phyloP scores from a whole-genome alignment of 805 yeast genomes.

The Saturnispora ahearnii region DNA sequence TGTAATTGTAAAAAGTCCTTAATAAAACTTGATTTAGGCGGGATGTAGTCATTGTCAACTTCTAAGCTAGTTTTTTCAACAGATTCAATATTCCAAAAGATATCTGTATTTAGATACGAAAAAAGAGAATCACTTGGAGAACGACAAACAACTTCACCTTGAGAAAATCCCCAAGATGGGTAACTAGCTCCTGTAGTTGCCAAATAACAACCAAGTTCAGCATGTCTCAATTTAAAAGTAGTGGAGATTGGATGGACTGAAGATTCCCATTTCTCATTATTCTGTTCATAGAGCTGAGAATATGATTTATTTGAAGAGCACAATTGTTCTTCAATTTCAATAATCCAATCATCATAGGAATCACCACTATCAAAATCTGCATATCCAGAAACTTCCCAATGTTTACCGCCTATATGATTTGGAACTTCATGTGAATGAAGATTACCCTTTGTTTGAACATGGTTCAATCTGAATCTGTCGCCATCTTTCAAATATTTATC shows the following conservation, averaged over 20 bases:
- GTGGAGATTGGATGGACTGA: slow-evolving; percentile 75
- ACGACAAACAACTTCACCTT: slow-evolving; percentile 79
- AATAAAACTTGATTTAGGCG: slow-evolving; percentile 48
- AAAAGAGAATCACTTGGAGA: slow-evolving; percentile 26
- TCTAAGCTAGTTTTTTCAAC: slow-evolving; percentile 45
- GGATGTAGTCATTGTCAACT: slow-evolving; percentile 25
- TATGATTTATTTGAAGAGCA: slow-evolving; percentile 25
- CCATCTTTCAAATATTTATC: slow-evolving; percentile 42
- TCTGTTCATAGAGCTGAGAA: slow-evolving; percentile 18
- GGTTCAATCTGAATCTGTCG: slow-evolving; percentile 51
- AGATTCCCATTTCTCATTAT: slow-evolving; percentile 35
- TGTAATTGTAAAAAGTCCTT: slow-evolving; percentile 65
- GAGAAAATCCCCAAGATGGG: slow-evolving; percentile 98
- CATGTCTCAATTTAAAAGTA: slow-evolving; percentile 66
- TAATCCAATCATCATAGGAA: slow-evolving; percentile 65
- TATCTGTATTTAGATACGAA: slow-evolving; percentile 39
- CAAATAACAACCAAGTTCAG: slow-evolving; percentile 68
- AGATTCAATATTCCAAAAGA: slow-evolving; percentile 78
- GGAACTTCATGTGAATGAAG: slow-evolving; percentile 62
- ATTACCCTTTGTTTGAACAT: slow-evolving; percentile 53
- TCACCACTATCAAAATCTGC: slow-evolving; percentile 62
- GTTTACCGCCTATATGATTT: slow-evolving; percentile 48
- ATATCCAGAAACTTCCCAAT: slow-evolving; percentile 60
- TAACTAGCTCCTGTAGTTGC: slow-evolving; percentile 73
- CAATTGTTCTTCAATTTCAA: slow-evolving; percentile 56